phyloP scores from a whole-genome alignment of 352 stramenopile species.

The Phytophthora brassicae region DNA sequence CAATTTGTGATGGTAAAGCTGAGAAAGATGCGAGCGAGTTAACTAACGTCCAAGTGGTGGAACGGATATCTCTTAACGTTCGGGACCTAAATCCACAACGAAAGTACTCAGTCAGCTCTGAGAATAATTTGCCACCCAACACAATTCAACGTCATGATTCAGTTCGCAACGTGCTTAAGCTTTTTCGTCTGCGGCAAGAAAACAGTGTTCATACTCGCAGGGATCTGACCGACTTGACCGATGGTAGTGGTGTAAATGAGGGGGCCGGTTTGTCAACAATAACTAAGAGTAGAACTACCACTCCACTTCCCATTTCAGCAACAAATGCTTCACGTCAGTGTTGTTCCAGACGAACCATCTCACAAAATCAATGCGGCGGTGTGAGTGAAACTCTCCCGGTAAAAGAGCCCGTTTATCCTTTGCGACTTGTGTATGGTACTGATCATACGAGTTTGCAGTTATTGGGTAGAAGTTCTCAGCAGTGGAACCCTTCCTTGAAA shows the following conservation, averaged over 20 bases:
- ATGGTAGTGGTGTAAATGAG: background rate
- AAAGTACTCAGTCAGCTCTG: background rate
- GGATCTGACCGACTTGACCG: background rate
- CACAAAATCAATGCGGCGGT: slow-evolving; percentile 1
- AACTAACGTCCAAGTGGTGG: slow-evolving; percentile 8
- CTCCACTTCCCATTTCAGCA: background rate
- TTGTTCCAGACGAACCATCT: background rate
- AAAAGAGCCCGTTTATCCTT: slow-evolving; percentile 20
- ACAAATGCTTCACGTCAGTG: background rate
- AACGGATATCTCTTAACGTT: slow-evolving; percentile 15
- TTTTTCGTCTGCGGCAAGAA: slow-evolving; percentile 54
- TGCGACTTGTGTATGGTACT: slow-evolving; percentile 24
- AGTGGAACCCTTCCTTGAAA: slow-evolving; percentile 22
- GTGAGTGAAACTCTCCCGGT: background rate
- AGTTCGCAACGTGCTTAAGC: slow-evolving; percentile 54
- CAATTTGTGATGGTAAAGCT: background rate
- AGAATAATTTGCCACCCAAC: background rate
- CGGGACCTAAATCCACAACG: slow-evolving; percentile 16
- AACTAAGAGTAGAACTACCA: background rate
- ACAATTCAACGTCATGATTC: slow-evolving; percentile 26
- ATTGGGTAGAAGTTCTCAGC: slow-evolving; percentile 15
- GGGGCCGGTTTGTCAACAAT: background rate
- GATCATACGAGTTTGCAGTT: slow-evolving; percentile 26
- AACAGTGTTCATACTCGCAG: background rate
- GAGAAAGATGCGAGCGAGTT: slow-evolving; percentile 1